These are phyloP conservation scores for Pholiota conissans DNA, from an alignment of 768 basidiomycete genomes.

Conservation along the genomic window DNA sequence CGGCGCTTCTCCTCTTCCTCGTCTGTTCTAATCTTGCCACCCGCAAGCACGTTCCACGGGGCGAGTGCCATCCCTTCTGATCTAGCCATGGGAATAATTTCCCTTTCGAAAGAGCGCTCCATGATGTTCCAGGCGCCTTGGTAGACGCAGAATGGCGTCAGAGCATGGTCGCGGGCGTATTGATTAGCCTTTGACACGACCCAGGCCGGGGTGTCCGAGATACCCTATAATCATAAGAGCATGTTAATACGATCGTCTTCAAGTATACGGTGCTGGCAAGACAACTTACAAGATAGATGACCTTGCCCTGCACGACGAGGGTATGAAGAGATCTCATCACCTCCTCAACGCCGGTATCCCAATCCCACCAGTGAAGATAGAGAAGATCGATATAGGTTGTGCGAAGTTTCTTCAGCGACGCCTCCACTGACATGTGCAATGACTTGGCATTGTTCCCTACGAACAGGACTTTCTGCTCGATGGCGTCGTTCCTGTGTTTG, in stretches of 20 bases:
- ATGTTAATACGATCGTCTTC: neutral
- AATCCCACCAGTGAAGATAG: too few species aligned
- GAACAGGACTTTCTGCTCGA: conserved; percentile 11
- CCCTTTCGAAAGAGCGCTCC: conserved; percentile 49
- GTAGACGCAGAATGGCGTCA: conserved; percentile 54
- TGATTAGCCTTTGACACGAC: conserved; percentile 47
- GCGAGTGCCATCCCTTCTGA: too few species aligned
- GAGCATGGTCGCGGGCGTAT: too few species aligned
- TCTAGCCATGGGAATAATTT: conserved; percentile 48
- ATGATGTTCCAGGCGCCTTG: conserved; percentile 47
- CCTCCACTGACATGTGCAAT: too few species aligned
- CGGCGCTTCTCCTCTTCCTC: conserved; percentile 36
- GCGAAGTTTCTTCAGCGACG: too few species aligned
- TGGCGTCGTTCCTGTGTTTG: neutral
- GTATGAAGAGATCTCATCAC: conserved; percentile 37
- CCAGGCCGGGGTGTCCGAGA: conserved; percentile 50
- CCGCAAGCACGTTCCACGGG: too few species aligned
- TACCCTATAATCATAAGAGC: conserved; percentile 25
- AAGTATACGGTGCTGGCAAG: neutral
- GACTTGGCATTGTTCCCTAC: too few species aligned
- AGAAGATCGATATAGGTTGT: too few species aligned
- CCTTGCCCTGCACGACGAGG: conserved; percentile 1
- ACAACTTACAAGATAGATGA: conserved; percentile 1
- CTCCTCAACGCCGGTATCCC: too few species aligned
- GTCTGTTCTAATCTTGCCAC: conserved; percentile 51